phyloP scores from a whole-genome alignment of 176 grass and related monocot genomes.

The Carex pumila region DNA sequence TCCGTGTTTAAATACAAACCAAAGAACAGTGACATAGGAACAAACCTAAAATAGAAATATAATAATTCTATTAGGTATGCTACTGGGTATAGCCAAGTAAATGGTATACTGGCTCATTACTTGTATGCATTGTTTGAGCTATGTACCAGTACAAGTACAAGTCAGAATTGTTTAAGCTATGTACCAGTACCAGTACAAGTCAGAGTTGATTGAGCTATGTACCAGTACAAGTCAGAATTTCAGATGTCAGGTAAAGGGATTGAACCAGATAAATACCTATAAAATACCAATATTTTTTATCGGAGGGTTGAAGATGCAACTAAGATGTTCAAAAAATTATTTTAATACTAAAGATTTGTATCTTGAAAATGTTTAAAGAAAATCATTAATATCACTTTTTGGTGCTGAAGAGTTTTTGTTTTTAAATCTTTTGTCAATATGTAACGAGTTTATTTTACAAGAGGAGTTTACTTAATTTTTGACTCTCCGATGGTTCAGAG shows the following conservation, averaged over 20 bases:
- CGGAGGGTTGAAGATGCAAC: background rate
- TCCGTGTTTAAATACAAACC: background rate
- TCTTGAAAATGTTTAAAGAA: background rate
- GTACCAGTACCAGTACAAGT: background rate
- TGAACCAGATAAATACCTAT: background rate
- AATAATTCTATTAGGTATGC: background rate
- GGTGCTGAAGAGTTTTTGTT: no score
- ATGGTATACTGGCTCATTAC: background rate
- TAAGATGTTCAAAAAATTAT: background rate
- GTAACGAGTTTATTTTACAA: background rate
- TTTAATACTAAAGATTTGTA: background rate
- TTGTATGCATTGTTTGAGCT: background rate
- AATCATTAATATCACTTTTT: background rate
- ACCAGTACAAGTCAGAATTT: background rate
- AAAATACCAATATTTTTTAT: background rate
- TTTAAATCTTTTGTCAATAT: background rate
- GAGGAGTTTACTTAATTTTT: background rate
- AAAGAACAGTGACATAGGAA: background rate
- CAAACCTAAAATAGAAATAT: background rate
- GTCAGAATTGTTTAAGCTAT: background rate
- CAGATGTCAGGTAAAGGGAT: background rate
- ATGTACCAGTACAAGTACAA: background rate
- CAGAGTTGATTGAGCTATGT: background rate
- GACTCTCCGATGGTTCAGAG: conserved; percentile 34
- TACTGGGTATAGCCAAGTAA: background rate